Percentiles rank a stretch among this genome's conserved stretches.
Conservation (phyloP, 805 yeast genomes). For the Priceomyces carsonii region DNA sequence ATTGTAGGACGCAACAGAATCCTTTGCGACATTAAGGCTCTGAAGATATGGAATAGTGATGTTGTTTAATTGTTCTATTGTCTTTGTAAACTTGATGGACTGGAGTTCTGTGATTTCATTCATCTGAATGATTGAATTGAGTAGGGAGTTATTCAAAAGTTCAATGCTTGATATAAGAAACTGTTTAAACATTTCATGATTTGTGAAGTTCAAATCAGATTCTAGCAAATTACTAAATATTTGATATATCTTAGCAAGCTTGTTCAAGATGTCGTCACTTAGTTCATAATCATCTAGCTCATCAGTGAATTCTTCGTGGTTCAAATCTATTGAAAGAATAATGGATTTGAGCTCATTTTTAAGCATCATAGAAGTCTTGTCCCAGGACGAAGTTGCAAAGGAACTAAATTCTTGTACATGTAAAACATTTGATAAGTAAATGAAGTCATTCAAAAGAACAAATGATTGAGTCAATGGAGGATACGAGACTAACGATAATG, state of each 20-base stretch:
- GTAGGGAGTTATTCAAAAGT: conserved; percentile 28
- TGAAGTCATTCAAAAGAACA: conserved; percentile 36
- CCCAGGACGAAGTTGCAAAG: conserved; percentile 20
- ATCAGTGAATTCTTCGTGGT: conserved; percentile 11
- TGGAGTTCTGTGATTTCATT: conserved; percentile 38
- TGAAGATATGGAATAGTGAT: conserved; percentile 21
- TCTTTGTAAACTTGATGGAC: conserved; percentile 28
- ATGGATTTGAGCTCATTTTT: conserved; percentile 19
- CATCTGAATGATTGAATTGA: conserved; percentile 23
- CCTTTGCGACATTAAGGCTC: conserved; percentile 16
- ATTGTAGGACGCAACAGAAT: conserved; percentile 22
- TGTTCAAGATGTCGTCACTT: conserved; percentile 19
- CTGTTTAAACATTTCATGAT: conserved; percentile 25
- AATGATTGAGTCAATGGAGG: conserved; percentile 34
- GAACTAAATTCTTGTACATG: conserved; percentile 12
- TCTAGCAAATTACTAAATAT: conserved; percentile 23
- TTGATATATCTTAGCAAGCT: conserved; percentile 17
- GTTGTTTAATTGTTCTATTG: conserved; percentile 24
- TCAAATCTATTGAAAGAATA: conserved; percentile 15
- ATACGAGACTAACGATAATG: conserved; percentile 33
- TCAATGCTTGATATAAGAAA: conserved; percentile 27
- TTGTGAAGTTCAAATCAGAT: conserved; percentile 25
- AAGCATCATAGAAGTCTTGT: conserved; percentile 17
- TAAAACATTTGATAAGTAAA: conserved; percentile 19
- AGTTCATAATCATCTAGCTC: conserved; percentile 15